phyloP scores from a whole-genome alignment of 768 basidiomycete genomes.

The Scleroderma citrinum region DNA sequence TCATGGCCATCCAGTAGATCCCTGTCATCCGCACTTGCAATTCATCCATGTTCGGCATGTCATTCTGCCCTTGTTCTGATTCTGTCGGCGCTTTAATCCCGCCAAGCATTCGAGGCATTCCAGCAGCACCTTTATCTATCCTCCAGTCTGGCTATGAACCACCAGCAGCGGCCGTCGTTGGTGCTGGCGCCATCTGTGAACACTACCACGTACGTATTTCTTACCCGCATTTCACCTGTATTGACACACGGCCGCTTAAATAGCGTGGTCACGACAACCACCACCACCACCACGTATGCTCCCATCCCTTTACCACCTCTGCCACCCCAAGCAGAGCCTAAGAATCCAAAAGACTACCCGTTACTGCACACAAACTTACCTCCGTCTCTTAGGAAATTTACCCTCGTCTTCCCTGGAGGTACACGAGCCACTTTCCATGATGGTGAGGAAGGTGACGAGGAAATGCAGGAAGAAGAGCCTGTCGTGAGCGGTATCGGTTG shows the following conservation, averaged over 20 bases:
- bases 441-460: slow-evolving; percentile 54
- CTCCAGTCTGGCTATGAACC: slow-evolving; percentile 46
- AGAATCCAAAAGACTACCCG: slow-evolving; percentile 77
- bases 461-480: slow-evolving; percentile 70
- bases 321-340: slow-evolving; percentile 64
- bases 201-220: slow-evolving; percentile 66
- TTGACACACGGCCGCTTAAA: slow-evolving; percentile 20
- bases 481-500: slow-evolving; percentile 63
- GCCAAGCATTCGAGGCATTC: neutral
- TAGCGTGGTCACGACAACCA: slow-evolving; percentile 88
- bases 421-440: slow-evolving; percentile 75
- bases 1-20: no score
- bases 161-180: slow-evolving; percentile 58
- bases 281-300: slow-evolving; percentile 84
- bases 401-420: slow-evolving; percentile 77
- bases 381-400: slow-evolving; percentile 63
- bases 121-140: slow-evolving; percentile 17
- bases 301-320: slow-evolving; percentile 78
- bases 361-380: slow-evolving; percentile 73
- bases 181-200: slow-evolving; percentile 77
- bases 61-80: slow-evolving; percentile 14
- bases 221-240: slow-evolving; percentile 1
- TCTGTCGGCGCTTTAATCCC: slow-evolving; percentile 21
- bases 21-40: no score
- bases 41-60: slow-evolving; percentile 12